phyloP scores from a whole-genome alignment of 495 filamentous ascomycete genomes.

The Peziza echinospora region DNA sequence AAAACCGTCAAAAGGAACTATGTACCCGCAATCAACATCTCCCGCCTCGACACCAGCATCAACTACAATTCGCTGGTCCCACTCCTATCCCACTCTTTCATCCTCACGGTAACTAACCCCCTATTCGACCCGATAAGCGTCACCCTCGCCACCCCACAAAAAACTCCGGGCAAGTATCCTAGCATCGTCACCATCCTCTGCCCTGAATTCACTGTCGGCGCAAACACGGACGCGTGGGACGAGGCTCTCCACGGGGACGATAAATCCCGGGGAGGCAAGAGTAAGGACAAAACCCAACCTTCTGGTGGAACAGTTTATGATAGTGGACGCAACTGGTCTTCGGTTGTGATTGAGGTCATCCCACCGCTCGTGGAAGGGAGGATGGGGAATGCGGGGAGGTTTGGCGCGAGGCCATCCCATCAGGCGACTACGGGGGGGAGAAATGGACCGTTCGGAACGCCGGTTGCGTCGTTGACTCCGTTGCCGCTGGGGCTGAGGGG shows the following conservation, averaged over 20 bases:
- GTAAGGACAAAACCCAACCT: constrained; percentile 31
- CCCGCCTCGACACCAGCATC: constrained; percentile 32
- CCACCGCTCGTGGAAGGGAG: constrained; percentile 32
- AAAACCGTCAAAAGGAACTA: constrained; percentile 30
- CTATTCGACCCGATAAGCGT: constrained; percentile 77
- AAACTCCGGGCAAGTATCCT: constrained; percentile 54
- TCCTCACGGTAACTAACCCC: constrained; percentile 80
- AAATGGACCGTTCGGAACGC: constrained; percentile 16
- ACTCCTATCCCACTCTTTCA: constrained; percentile 50
- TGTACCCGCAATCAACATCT: constrained; percentile 57
- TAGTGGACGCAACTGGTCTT: constrained; percentile 82
- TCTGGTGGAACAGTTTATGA: constrained; percentile 91
- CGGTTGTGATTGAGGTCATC: constrained; percentile 73
- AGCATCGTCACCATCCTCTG: constrained; percentile 79
- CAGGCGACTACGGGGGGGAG: constrained; percentile 10
- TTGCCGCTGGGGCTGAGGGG: background rate
- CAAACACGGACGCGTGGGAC: constrained; percentile 90
- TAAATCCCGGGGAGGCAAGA: constrained; percentile 14
- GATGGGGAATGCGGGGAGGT: background rate
- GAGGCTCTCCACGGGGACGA: constrained; percentile 43
- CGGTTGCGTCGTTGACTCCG: background rate
- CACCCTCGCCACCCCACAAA: constrained; percentile 63
- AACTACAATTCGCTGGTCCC: constrained; percentile 32
- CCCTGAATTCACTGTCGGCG: constrained; percentile 83
- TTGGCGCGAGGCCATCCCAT: constrained; percentile 19